These are phyloP conservation scores for Epichloe gansuensis DNA, from an alignment of 2,329 filamentous ascomycete genomes.

Conservation along the genomic window DNA sequence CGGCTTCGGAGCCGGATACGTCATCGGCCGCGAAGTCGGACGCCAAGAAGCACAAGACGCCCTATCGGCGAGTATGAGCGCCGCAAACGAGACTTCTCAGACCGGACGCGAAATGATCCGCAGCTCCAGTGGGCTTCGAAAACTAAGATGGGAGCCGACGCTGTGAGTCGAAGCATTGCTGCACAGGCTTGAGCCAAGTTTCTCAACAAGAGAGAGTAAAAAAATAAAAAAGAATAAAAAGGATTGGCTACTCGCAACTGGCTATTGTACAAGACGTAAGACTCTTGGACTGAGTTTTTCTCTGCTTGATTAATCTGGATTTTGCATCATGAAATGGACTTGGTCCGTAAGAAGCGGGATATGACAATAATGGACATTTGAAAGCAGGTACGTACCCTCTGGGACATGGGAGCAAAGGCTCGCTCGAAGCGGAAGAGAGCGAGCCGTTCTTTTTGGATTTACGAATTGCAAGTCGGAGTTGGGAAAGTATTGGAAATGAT, in stretches of 20 bases:
- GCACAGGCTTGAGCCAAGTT: conserved; percentile 21
- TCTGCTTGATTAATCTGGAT: neutral
- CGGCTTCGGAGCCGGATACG: conserved; percentile 57
- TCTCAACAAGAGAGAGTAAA: neutral
- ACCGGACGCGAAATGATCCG: conserved; percentile 43
- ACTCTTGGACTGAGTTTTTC: neutral
- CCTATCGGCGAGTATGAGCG: conserved; percentile 28
- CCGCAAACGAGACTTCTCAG: conserved; percentile 33
- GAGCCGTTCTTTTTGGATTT: neutral
- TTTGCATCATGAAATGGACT: neutral
- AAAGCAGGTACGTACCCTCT: neutral
- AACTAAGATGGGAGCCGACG: conserved; percentile 42
- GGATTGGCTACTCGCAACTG: neutral
- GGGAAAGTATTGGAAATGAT: neutral
- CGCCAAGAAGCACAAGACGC: conserved; percentile 47
- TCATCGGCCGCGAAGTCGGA: conserved; percentile 54
- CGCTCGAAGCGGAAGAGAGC: neutral
- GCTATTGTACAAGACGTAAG: neutral
- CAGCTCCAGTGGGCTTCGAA: conserved; percentile 38
- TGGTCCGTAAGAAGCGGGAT: neutral
- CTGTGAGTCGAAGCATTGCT: conserved; percentile 37
- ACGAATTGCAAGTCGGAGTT: neutral
- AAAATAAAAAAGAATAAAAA: too few species aligned
- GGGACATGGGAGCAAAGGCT: neutral
- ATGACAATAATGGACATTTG: neutral